Percentiles rank a stretch among this genome's conserved stretches.
These are phyloP conservation scores for Candida dubliniensis DNA, from an alignment of 1,139 yeast genomes.

Conservation along the genomic window DNA sequence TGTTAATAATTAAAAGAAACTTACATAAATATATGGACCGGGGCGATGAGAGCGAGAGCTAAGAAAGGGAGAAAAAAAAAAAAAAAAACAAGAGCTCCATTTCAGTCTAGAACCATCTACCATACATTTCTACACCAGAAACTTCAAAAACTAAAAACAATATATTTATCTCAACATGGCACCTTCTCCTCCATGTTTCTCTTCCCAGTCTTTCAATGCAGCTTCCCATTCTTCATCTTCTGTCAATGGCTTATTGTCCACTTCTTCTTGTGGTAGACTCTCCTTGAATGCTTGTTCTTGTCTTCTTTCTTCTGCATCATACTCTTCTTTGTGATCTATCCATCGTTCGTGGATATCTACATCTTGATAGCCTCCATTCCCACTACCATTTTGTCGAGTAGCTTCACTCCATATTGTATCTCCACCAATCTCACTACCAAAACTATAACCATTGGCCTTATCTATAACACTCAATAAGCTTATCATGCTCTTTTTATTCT, in stretches of 20 bases:
- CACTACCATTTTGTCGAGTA: constrained; percentile 66
- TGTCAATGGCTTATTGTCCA: constrained; percentile 32
- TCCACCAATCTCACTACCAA: constrained; percentile 93
- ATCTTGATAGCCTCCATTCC: constrained; percentile 31
- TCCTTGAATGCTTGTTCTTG: constrained; percentile 22
- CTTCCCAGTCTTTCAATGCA: constrained; percentile 67
- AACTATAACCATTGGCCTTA: constrained; percentile 89
- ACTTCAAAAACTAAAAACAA: neutral
- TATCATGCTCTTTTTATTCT: constrained; percentile 91
- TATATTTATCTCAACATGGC: constrained; percentile 8
- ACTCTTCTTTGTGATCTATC: constrained; percentile 80
- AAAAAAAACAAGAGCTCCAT: neutral
- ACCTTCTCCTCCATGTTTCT: constrained; percentile 16
- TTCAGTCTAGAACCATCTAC: constrained; percentile 1
- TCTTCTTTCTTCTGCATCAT: constrained; percentile 36
- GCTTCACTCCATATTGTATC: constrained; percentile 97
- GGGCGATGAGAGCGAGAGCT: neutral
- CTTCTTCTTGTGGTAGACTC: constrained; percentile 1
- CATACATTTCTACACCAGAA: neutral
- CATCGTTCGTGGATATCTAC: constrained; percentile 92
- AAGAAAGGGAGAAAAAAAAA: neutral
- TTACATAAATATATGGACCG: neutral
- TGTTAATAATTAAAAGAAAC: neutral
- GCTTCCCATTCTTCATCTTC: constrained; percentile 74
- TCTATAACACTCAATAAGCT: constrained; percentile 73